A percentile compares a stretch with the other conserved stretches of the same genome.
These are phyloP conservation scores for Chaetomium sp. DNA, from an alignment of 2,329 filamentous ascomycete genomes.

Conservation along the genomic window DNA sequence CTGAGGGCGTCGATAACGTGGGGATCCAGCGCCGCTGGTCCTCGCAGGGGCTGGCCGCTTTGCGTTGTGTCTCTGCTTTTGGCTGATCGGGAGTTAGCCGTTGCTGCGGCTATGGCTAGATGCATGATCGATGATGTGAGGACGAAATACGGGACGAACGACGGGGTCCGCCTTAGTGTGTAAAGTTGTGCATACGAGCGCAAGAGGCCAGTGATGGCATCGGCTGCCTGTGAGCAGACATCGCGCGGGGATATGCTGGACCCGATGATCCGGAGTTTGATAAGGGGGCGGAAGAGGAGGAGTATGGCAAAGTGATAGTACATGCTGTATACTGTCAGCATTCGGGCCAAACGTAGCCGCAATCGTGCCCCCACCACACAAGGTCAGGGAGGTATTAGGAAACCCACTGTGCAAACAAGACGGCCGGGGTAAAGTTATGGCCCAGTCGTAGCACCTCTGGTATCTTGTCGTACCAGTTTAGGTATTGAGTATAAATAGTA, in stretches of 20 bases:
- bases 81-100: constrained; percentile 26
- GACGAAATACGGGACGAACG: constrained; percentile 65
- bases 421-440: constrained; percentile 71
- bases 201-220: constrained; percentile 59
- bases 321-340: constrained; percentile 52
- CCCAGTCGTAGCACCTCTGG: constrained; percentile 65
- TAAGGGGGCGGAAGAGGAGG: constrained; percentile 72
- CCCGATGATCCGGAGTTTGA: constrained; percentile 64
- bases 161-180: constrained; percentile 59
- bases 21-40: constrained; percentile 42
- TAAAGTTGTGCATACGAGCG: constrained; percentile 61
- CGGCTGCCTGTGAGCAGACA: constrained; percentile 64
- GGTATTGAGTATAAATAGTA: constrained; percentile 66
- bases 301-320: constrained; percentile 71
- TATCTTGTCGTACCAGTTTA: constrained; percentile 71
- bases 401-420: constrained; percentile 73
- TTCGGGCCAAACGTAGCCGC: too few relatives aligned
- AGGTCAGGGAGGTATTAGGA: background rate
- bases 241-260: constrained; percentile 66
- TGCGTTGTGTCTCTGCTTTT: constrained; percentile 1
- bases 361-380: background rate
- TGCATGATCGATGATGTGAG: constrained; percentile 64
- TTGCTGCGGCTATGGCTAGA: constrained; percentile 53
- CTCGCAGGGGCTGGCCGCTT: constrained; percentile 10
- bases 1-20: constrained; percentile 50